A percentile compares a stretch with the other conserved stretches of the same genome.
Evolutionary conservation across 257 asterid genomes (phyloP).

Genomic region (Salvia rosmarinus): DNA sequence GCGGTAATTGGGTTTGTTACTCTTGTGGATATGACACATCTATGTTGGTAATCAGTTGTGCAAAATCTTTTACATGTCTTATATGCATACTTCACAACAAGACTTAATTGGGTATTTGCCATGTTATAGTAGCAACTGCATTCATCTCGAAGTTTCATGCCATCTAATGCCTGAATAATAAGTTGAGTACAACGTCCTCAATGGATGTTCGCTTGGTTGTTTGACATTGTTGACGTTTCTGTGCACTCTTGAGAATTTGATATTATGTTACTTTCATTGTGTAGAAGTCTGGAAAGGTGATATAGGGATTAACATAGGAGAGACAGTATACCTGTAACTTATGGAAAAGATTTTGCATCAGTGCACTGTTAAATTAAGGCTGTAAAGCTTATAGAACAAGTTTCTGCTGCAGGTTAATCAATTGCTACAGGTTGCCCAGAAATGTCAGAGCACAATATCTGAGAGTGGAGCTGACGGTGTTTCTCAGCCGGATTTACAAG

Average conservation of each 20-base stretch:
- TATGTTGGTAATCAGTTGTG: neutral
- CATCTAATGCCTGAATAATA: neutral
- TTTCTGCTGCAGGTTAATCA: slow-evolving; percentile 74
- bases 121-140: neutral
- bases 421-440: slow-evolving; percentile 87
- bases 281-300: neutral
- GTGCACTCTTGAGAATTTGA: slow-evolving; percentile 7
- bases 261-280: neutral
- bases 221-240: neutral
- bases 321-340: neutral
- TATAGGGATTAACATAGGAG: slow-evolving; percentile 9
- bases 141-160: slow-evolving; percentile 1
- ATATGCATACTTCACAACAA: neutral
- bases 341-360: neutral
- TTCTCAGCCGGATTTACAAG: slow-evolving; percentile 80
- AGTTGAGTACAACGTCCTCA: neutral
- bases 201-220: neutral
- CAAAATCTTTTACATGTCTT: neutral
- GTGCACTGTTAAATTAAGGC: neutral
- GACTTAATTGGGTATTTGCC: neutral
- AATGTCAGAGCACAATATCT: slow-evolving; percentile 81
- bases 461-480: slow-evolving; percentile 81
- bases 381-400: slow-evolving; percentile 10
- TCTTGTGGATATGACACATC: neutral
- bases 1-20: neutral